Conservation (phyloP, 2,329 filamentous ascomycete genomes). For the Pseudogymnoascus sp. region DNA sequence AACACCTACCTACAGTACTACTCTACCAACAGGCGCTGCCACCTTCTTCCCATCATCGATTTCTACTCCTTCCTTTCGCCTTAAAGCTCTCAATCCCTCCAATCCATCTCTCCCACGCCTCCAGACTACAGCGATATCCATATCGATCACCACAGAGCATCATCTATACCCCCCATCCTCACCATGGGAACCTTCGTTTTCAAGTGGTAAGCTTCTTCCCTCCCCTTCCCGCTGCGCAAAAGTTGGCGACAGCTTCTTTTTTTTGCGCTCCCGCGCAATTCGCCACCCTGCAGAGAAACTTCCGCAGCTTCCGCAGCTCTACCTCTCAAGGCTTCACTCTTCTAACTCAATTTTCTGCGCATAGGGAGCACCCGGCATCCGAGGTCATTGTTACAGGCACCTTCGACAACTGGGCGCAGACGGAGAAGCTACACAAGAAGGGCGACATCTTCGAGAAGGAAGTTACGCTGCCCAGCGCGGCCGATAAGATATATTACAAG, state of each 20-base stretch:
- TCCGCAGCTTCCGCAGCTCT: not conserved
- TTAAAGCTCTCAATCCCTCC: not conserved
- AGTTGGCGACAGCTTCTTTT: conserved; percentile 14
- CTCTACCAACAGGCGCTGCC: not conserved
- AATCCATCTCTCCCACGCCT: not conserved
- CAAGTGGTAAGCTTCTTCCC: conserved; percentile 52
- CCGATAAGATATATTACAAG: conserved; percentile 87
- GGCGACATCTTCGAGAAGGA: conserved; percentile 70
- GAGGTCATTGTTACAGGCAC: conserved; percentile 90
- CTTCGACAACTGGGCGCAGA: conserved; percentile 91
- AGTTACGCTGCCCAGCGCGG: conserved; percentile 58
- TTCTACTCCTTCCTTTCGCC: not conserved
- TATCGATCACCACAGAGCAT: not conserved
- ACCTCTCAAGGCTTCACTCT: not conserved
- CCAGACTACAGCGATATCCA: not conserved
- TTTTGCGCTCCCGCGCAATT: conserved; percentile 16
- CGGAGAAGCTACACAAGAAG: conserved; percentile 70
- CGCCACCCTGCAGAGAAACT: conserved; percentile 13
- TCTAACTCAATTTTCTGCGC: conserved; percentile 17
- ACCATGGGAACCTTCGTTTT: conserved; percentile 62
- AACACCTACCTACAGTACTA: not conserved
- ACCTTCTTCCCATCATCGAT: not conserved
- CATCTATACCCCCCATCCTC: conserved; percentile 4
- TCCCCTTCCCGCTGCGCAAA: conserved; percentile 10
- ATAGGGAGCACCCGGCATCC: conserved; percentile 74